These are phyloP conservation scores for Tuber melanosporum DNA, from an alignment of 495 filamentous ascomycete genomes.

Conservation along the genomic window DNA sequence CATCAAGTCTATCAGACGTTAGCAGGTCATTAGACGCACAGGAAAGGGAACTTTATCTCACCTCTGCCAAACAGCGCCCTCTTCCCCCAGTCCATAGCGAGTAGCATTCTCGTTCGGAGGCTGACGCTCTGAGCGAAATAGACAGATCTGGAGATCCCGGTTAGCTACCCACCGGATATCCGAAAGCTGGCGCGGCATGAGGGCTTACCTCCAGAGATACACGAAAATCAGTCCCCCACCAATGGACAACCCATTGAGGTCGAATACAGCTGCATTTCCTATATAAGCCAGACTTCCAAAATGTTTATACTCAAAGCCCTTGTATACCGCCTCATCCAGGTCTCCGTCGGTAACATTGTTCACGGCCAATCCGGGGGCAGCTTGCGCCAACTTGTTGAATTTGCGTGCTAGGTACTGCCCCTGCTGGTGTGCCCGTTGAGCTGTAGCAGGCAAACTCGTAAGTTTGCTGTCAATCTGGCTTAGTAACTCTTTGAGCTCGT, in stretches of 20 bases:
- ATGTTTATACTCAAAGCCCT: conserved; percentile 91
- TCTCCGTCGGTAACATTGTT: conserved; percentile 86
- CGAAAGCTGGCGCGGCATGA: background rate
- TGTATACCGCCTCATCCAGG: conserved; percentile 85
- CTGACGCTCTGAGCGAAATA: conserved; percentile 99
- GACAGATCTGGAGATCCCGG: conserved; percentile 51
- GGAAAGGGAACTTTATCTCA: conserved; percentile 47
- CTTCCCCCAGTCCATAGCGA: conserved; percentile 99
- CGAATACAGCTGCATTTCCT: conserved; percentile 92
- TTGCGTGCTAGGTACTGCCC: conserved; percentile 89
- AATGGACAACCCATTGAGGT: conserved; percentile 65
- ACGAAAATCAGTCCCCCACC: conserved; percentile 84
- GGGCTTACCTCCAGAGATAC: conserved; percentile 65
- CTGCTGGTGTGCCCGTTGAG: conserved; percentile 97
- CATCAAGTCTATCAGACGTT: conserved; percentile 42
- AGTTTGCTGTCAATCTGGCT: conserved; percentile 86
- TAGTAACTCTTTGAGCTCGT: conserved; percentile 80
- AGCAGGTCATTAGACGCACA: background rate
- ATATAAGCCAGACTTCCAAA: conserved; percentile 91
- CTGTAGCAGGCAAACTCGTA: conserved; percentile 77
- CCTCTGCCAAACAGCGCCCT: conserved; percentile 91
- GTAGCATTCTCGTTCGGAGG: conserved; percentile 73
- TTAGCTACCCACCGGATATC: background rate
- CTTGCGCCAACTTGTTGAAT: conserved; percentile 82
- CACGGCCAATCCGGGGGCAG: conserved; percentile 63